Percentiles rank a stretch among this genome's conserved stretches.
phyloP scores from a whole-genome alignment of 2,329 filamentous ascomycete species.

The Colletotrichum sp. region DNA sequence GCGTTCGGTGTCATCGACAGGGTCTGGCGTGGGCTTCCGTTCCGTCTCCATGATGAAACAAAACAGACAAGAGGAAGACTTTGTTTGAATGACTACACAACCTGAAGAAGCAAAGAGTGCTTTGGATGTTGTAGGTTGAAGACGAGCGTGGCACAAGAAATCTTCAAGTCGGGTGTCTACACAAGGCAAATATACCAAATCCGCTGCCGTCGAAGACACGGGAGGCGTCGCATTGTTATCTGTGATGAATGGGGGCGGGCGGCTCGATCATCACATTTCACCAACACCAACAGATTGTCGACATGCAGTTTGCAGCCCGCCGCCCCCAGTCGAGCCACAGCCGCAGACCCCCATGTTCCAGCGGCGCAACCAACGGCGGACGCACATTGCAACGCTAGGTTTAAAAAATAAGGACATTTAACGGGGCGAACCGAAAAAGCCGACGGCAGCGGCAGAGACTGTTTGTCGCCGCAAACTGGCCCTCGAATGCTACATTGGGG shows the following conservation, averaged over 20 bases:
- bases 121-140: not conserved
- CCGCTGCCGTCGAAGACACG: not conserved
- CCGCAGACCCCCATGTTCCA: not conserved
- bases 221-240: not conserved
- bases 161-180: not conserved
- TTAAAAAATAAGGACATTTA: not conserved
- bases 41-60: not conserved
- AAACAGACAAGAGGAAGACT: not conserved
- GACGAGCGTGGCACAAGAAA: not conserved
- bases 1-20: not conserved
- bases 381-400: not conserved
- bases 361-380: not conserved
- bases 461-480: not conserved
- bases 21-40: not conserved
- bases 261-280: not conserved
- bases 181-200: not conserved
- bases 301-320: not conserved
- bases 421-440: not conserved
- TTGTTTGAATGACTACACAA: not conserved
- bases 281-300: not conserved
- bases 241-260: not conserved
- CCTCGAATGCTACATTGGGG: not conserved
- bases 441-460: not conserved
- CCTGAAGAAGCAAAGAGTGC: not conserved
- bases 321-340: not conserved